A percentile compares a stretch with the other conserved stretches of the same genome.
Evolutionary conservation across 176 grass and related monocot genomes (phyloP).

Genomic region (Cocos nucifera): DNA sequence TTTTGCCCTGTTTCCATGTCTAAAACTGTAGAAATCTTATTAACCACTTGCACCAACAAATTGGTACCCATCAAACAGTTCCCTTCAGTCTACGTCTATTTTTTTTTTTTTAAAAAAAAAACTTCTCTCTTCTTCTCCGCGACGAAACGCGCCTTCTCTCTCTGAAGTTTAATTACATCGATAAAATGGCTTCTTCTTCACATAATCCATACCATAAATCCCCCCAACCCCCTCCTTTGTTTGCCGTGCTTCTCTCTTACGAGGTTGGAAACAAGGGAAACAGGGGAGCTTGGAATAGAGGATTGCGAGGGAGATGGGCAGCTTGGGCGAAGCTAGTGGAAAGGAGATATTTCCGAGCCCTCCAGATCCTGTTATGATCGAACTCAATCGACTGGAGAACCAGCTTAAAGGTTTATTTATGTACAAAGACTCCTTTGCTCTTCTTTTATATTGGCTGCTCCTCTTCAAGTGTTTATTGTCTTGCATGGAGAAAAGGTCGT

Average conservation of each 20-base stretch:
- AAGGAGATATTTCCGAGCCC: constrained; percentile 45
- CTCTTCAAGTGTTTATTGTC: too few species aligned
- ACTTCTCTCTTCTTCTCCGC: too few species aligned
- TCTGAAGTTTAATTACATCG: constrained; percentile 14
- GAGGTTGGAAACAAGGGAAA: neutral
- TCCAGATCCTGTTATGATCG: constrained; percentile 45
- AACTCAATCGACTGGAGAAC: constrained; percentile 77
- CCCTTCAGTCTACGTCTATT: neutral
- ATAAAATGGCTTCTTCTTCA: constrained; percentile 33
- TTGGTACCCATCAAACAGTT: constrained; percentile 2
- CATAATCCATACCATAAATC: constrained; percentile 38
- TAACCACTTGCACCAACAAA: constrained; percentile 6
- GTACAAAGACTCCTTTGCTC: too few species aligned
- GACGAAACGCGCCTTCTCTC: neutral
- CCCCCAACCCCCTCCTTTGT: constrained; percentile 25
- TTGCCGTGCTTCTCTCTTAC: neutral
- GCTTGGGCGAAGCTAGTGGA: constrained; percentile 52
- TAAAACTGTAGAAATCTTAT: neutral
- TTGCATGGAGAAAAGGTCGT: too few species aligned
- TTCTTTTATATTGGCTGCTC: too few species aligned
- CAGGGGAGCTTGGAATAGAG: neutral
- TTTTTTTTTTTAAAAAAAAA: neutral
- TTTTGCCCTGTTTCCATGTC: too few species aligned
- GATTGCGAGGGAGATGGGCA: constrained; percentile 35
- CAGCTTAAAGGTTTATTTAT: constrained; percentile 50